Conservation (phyloP, 192 early-diverging fungal genomes). For the Diversispora eburnea region DNA sequence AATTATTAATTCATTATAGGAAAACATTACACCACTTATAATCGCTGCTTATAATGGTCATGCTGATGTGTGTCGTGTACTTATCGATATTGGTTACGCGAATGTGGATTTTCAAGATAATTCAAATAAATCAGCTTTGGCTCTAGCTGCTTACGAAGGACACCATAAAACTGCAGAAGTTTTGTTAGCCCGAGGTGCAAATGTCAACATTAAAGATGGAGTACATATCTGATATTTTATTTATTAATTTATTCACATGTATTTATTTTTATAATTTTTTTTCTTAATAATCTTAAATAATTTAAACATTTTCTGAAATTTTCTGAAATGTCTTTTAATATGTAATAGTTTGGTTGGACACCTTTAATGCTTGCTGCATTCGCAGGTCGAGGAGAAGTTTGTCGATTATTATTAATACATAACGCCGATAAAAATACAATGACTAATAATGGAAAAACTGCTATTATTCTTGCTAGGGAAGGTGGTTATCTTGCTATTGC, state of each 20-base stretch:
- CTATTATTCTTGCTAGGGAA: constrained; percentile 35
- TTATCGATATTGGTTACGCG: constrained; percentile 43
- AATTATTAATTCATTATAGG: constrained; percentile 19
- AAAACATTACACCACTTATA: constrained; percentile 60
- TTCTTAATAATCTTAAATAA: not conserved
- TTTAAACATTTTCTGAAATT: not conserved
- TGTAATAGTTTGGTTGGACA: constrained; percentile 37
- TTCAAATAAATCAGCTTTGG: constrained; percentile 38
- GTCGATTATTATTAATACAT: constrained; percentile 34
- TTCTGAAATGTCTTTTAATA: not conserved
- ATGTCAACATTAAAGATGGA: constrained; percentile 34
- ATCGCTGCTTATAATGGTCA: constrained; percentile 59
- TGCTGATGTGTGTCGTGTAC: constrained; percentile 38
- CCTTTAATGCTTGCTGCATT: constrained; percentile 44
- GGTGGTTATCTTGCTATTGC: constrained; percentile 35
- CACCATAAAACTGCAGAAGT: constrained; percentile 34
- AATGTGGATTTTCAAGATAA: constrained; percentile 43
- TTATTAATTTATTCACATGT: not conserved
- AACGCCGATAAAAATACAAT: constrained; percentile 36
- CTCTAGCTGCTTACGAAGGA: constrained; percentile 37
- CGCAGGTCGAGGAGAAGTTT: constrained; percentile 33
- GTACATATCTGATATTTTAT: not conserved
- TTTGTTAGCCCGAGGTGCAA: constrained; percentile 36
- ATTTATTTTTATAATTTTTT: not conserved
- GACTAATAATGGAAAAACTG: constrained; percentile 39